Evolutionary conservation across 2,329 filamentous ascomycete species (phyloP), one percentile per base, ranked within the genome.

Genomic region (Sphaerulina populicola): DNA sequence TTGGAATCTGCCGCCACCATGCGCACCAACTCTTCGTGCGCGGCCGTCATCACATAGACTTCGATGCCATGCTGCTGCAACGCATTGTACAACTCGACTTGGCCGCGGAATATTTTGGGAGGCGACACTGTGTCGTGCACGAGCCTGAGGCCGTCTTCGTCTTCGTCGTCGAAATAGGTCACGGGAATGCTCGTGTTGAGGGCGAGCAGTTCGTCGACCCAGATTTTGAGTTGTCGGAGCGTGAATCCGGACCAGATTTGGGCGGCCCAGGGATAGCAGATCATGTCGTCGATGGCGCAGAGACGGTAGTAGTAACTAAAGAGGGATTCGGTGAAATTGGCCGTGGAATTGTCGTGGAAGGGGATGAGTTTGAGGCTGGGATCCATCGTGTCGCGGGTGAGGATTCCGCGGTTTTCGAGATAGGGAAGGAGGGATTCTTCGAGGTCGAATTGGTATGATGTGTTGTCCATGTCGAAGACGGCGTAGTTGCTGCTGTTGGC

Each of bases 121-220:
- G 68, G 66, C 15, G 36, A 62, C 31, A 73, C 57, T 1, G 63
- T 60, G 2, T 57, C 60, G 1, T 62, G 14, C 0, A 64, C 64
- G 1, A 30, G 27, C 9, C 2, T 18, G 18, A 69, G 50, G 4
- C 61, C 60, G 14, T 65, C 69, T 15, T 55, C 68, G 8, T 69
- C 64, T 27, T 7, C 69, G 14, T 55, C 68, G 8, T 69, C 64
- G 40, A 60, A 71, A 56, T 72, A 72, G 4, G 60, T 66, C n/a
- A 64, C 62, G 4, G 64, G 53, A 4, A 74, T 66, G 7, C 66
- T 68, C 23, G 44, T 54, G 60, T 72, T 69, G 51, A 71, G 65
- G 1, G 71, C 67, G 63, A 76, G 72, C 52, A 76, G 66, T 55
- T 75, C 69, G 56, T 75, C 75, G 1, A 74, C 69, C 55, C 72